Conservation (phyloP, 441 rosid genomes). For the Arabidopsis lyrata region DNA sequence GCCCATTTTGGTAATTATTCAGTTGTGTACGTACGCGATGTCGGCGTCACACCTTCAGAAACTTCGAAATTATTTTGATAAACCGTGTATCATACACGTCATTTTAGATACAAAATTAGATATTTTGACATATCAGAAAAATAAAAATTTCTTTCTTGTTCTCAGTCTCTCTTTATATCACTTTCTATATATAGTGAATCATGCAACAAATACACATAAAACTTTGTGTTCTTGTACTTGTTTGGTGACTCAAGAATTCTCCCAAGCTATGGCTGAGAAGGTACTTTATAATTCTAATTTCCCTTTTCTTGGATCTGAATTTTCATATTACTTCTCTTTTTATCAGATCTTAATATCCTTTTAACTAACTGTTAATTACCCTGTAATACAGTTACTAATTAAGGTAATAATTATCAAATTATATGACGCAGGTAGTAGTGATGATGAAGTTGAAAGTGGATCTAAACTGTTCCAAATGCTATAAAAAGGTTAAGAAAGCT, state of each 20-base stretch:
- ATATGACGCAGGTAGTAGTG: conserved; percentile 47
- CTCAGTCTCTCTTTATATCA: neutral
- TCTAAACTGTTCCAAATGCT: conserved; percentile 66
- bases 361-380: neutral
- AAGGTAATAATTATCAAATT: conserved; percentile 23
- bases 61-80: conserved; percentile 3
- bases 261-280: conserved; percentile 42
- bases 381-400: neutral
- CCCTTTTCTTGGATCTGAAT: conserved; percentile 2
- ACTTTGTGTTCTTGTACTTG: conserved; percentile 25
- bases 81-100: neutral
- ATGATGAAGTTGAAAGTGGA: conserved; percentile 64
- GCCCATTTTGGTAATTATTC: conserved; percentile 15
- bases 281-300: neutral
- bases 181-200: conserved; percentile 25
- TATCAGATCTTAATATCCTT: neutral
- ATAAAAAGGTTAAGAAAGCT: conserved; percentile 69
- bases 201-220: conserved; percentile 4
- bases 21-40: neutral
- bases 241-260: conserved; percentile 3
- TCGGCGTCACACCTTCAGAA: neutral
- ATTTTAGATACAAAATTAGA: neutral
- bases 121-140: conserved; percentile 10
- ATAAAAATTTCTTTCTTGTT: too few species aligned
- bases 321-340: neutral